Base-by-base conservation (phyloP, 1,284 basidiomycete genomes). In the Microbotryum silenes-acaulis region DNA sequence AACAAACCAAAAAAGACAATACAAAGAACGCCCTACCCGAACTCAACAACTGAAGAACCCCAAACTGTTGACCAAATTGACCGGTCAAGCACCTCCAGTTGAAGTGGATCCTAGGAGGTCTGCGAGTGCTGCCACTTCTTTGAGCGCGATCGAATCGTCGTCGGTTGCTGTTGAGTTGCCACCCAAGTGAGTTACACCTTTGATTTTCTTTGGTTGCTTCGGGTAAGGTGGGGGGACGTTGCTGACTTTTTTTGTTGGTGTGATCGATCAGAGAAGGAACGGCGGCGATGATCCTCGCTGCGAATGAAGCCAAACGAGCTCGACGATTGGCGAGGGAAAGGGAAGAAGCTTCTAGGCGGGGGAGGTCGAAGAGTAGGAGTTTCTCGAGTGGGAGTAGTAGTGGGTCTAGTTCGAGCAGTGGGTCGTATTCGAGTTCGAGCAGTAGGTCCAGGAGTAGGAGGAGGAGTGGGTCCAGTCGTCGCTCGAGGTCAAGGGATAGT, bases 21-120 rank as follows among this genome's bases (percentile, higher is more conserved):
- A 59, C 59, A 61, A 64, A 33, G 46, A 53, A 27, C 51, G 52
- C 12, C 46, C 46, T 2, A 57, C 66, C 2, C 47, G 66, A 1
- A 67, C 66, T 1, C 66, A 67, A 55, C 59, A 65, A 51, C 56
- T 67, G 33, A 67, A 67, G 54, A 65, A 67, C 61, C 66, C 66
- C 2, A 67, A 67, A 23, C 57, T 67, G 10, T 31, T 47, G 1
- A 61, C 61, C 0, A 33, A 51, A 10, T 23, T 65, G n/a, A 65
- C 58, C 6, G 63, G 51, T 14, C 57, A 44, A 45, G 42, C 31
- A 51, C 57, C n/a, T 33, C 48, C 27, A 27, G 45, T 18, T 29
- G 56, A 44, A 55, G 47, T 3, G 55, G 37, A 42, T 42, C 37
- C 37, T 12, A 42, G 12, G 37, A 42, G 37, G 37, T 14, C 37